Evolutionary conservation across 228 moss, liverwort and hornwort genomes (phyloP), one percentile per base, ranked within the genome.

Genomic region (Sphagnum fallax): DNA sequence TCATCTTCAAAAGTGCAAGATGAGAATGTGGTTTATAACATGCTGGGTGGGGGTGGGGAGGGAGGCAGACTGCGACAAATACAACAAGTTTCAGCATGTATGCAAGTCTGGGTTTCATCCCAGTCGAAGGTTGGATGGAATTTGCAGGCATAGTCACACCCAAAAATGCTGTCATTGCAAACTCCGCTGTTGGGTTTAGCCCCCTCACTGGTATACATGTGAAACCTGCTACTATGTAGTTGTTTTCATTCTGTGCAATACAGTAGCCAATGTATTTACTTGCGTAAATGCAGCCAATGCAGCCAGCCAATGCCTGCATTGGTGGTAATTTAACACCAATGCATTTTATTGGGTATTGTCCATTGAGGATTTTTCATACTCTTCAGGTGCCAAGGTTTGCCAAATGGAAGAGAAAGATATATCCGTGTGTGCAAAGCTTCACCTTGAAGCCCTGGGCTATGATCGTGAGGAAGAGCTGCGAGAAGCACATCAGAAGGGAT

Each of bases 101-200:
- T 1, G 48, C 76, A 48, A 79, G 15, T 14, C 50, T 84, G 66
- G 81, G 74, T 32, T 81, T 84, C 12, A 8, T 51, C n/a, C 76
- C 81, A 6, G 7, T 76, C 5, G 70, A 81, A 0, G 69, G 74
- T 52, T 84, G 84, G 81, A 72, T 52, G 0, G 69, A 10, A 0
- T 14, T 76, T 11, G 78, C 76, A 51, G 84, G 81, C 13, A 55
- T 48, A 61, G 84, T 81, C 4, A 81, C 81, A 66, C 69, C 51
- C 5, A 76, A 70, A 65, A 72, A 76, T 72, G 69, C 84, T 10
- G 4, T 10, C 0, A 55, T 4, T 48, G 74, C 81, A 47, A 64
- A 51, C 70, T 62, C 52, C 6, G 69, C 64, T 61, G 65, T 74
- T 32, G 78, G 78, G 0, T 64, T 76, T 6, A 65, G 62, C n/a